Base-by-base conservation (phyloP, 2,329 filamentous ascomycete genomes). In the Phoma sp. region DNA sequence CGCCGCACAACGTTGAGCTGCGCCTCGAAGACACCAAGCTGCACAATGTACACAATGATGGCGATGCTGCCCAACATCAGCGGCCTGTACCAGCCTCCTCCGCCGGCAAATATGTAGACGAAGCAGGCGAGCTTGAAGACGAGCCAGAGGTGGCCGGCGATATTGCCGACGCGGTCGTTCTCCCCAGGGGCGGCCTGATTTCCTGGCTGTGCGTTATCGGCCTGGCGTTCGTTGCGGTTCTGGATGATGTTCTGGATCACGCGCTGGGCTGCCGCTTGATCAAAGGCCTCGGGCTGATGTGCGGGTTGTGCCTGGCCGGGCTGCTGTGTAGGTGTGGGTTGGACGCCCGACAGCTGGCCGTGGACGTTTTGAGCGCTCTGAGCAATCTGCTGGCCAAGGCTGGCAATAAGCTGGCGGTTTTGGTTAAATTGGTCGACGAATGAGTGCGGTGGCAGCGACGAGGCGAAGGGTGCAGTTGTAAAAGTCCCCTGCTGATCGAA, bases 51-150 rank as follows among this genome's bases (percentile, higher is more conserved):
- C 51, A 79, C 76, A 10, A 75, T 60, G 3, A 70, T 48, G 1
- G 72, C 77, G 23, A 79, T 72, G 5, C 72, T 64, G 4, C 70
- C 65, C 7, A 81, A 65, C 51, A 78, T 69, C 5, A 78, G 52
- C 2, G 78, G 76, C 13, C 71, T 58, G 35, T 78, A 74, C 56
- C 73, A 70, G 62, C 77, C 77, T 25, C 76, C 75, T 18, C 76
- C 71, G 52, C 78, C 78, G 5, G 71, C 80, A 55, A 86, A 79
- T 62, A 86, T 78, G 66, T 84, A 86, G 52, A 81, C 78, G 65
- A 86, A 84, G 54, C 83, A 79, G 52, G 82, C 79, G 25, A 86
- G 69, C 7, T 84, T 80, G 46, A 85, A 71, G 27, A 86, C 78
- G 13, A 86, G 77, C 85, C 85, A 88, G 23, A 82, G 59, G 24